Evolutionary conservation across 2,329 filamentous ascomycete species (phyloP).

Genomic region (Trichoderma guizhouense): DNA sequence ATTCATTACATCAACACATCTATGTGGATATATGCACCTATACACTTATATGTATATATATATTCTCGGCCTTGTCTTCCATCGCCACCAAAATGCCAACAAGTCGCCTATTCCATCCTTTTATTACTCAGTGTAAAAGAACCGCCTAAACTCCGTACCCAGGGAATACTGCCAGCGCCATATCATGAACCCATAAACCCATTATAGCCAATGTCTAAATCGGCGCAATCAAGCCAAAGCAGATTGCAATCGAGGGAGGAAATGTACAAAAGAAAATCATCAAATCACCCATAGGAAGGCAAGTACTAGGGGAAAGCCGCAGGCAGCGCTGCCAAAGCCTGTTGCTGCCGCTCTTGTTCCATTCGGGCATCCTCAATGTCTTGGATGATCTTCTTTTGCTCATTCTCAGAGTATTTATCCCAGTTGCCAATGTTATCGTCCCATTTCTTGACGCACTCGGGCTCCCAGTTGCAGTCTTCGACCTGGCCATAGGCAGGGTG

Average conservation of each 20-base stretch:
- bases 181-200: constrained; percentile 5
- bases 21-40: not conserved
- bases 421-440: constrained; percentile 62
- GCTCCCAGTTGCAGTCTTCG: constrained; percentile 67
- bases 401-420: constrained; percentile 54
- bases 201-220: not conserved
- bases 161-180: not conserved
- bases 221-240: not conserved
- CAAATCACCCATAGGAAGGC: not conserved
- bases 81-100: not conserved
- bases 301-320: not conserved
- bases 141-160: constrained; percentile 4
- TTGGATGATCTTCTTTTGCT: constrained; percentile 51
- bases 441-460: constrained; percentile 62
- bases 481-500: constrained; percentile 69
- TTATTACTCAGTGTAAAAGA: not conserved
- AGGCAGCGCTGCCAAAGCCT: not conserved
- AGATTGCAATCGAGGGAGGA: not conserved
- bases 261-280: not conserved
- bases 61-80: not conserved
- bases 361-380: constrained; percentile 22
- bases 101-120: not conserved
- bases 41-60: not conserved
- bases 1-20: not conserved
- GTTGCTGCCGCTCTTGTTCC: constrained; percentile 4